Conservation (phyloP, 768 basidiomycete species). For the Piloderma croceum region DNA sequence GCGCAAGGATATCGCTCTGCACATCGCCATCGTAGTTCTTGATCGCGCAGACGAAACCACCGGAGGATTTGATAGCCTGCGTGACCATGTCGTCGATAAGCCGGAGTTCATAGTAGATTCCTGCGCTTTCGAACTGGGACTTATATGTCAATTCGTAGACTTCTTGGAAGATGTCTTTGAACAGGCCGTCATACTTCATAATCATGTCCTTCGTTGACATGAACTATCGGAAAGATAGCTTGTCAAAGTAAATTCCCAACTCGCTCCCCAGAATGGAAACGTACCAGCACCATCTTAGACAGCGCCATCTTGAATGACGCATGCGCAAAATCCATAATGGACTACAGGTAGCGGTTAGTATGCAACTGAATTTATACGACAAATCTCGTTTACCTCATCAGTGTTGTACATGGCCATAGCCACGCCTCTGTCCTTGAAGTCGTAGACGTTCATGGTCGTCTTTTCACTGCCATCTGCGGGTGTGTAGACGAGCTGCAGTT, state of each 20-base stretch:
- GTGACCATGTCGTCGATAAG: too few species aligned
- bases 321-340: conserved; percentile 93
- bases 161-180: too few species aligned
- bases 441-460: conserved; percentile 77
- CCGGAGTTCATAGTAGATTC: too few species aligned
- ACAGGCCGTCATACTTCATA: too few species aligned
- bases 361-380: too few species aligned
- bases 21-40: conserved; percentile 84
- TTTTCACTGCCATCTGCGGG: conserved; percentile 66
- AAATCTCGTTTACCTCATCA: too few species aligned
- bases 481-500: conserved; percentile 86
- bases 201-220: too few species aligned
- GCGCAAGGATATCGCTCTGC: conserved; percentile 93
- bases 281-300: conserved; percentile 68
- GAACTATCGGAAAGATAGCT: too few species aligned
- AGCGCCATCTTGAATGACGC: conserved; percentile 96
- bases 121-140: too few species aligned
- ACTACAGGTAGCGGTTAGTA: conserved; percentile 97
- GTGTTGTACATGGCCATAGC: too few species aligned
- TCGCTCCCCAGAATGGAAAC: conserved; percentile 8
- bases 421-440: conserved; percentile 91
- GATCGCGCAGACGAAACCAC: conserved; percentile 70
- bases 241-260: background rate
- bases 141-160: conserved; percentile 68
- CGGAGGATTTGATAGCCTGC: too few species aligned